Base-by-base conservation (phyloP, 129 eudicot genomes). In the Kitagawia praeruptora region DNA sequence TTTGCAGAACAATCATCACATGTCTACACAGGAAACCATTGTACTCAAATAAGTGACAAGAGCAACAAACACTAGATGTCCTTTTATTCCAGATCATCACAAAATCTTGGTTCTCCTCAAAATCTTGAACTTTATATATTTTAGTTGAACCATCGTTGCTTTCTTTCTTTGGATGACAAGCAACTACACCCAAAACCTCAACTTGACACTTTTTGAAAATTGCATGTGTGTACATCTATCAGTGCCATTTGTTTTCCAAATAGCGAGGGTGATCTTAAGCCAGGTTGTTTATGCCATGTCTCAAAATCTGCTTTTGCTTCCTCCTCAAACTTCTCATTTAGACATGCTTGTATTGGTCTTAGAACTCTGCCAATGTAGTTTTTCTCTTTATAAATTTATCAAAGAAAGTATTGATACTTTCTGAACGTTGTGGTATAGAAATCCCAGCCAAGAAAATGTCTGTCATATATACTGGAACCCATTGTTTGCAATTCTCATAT, bases 151-250 rank as follows among this genome's bases (percentile, higher is more conserved):
- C 82, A 63, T 81, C 82, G 28, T 78, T 75, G 19, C 74, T 81
- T 77, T 72, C 82, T 73, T 76, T 74, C 76, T 81, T 84, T 13
- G 84, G 87, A 66, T 84, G 87, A 51, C 87, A 84, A 78, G 87
- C 87, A 58, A 81, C 87, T 44, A 78, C 87, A 53, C 87, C 87
- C 77, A 84, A 78, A 81, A 84, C 87, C 82, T 85, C 87, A 63
- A 81, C 79, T 81, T 85, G 82, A 71, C 81, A 85, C 70, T 85
- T 85, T 80, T 78, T 74, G 79, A 85, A 85, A 63, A 85, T 47
- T 21, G 82, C 82, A 81, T 81, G 84, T 34, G 84, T 84, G 63
- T 85, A 85, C 3, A 81, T n/a, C n/a, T n/a, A n/a, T 74, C 0
- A 27, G 44, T 13, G 77, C 80, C 85, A 81, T 81, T 81, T 85